Base-by-base conservation (phyloP, 352 stramenopile species). In the Pythium volutum region DNA sequence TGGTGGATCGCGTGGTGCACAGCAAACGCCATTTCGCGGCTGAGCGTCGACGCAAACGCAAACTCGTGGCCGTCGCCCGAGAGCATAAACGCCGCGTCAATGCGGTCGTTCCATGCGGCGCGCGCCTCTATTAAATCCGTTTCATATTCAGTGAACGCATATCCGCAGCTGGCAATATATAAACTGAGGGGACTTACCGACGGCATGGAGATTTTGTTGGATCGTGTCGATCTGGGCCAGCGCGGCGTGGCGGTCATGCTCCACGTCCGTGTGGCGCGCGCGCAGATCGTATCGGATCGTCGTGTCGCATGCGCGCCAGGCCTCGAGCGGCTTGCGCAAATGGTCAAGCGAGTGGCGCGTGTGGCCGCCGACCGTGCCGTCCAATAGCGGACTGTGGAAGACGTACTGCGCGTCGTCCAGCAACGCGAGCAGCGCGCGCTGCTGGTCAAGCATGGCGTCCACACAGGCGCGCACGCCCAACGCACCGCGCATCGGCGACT, bases 1-100 rank as follows among this genome's bases (percentile, higher is more conserved):
- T 95, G 85, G 71, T 95, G 85, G 66, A 95, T 95, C 59, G 73
- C 89, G 63, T 95, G 85, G 64, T 95, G 85, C 52, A 91, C 82
- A 1, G 83, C 84, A 49, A 95, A 95, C n/a, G 80, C 81, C 36
- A 95, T 45, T 55, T 95, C 85, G 29, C 85, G 81, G 42, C 71
- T 81, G 18, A 93, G 73, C 1, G 81, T 91, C 52, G 81, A 92
- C 53, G 75, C 63, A 48, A 95, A 87, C 36, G 73, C 70, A 33
- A 89, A 78, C 63, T 95, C 78, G 16, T 70, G 64, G 50, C 85
- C 81, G 55, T 91, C 78, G 2, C 78, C 70, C 4, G 85, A 87
- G 20, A 95, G 73, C 83, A 93, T 93, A 69, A 95, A 95, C 20
- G 70, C 77, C 14, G 76, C 83, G 7, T 75, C 56, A 12, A 92